Base-by-base conservation (phyloP, 2,329 filamentous ascomycete genomes). In the Massarina eburnea region DNA sequence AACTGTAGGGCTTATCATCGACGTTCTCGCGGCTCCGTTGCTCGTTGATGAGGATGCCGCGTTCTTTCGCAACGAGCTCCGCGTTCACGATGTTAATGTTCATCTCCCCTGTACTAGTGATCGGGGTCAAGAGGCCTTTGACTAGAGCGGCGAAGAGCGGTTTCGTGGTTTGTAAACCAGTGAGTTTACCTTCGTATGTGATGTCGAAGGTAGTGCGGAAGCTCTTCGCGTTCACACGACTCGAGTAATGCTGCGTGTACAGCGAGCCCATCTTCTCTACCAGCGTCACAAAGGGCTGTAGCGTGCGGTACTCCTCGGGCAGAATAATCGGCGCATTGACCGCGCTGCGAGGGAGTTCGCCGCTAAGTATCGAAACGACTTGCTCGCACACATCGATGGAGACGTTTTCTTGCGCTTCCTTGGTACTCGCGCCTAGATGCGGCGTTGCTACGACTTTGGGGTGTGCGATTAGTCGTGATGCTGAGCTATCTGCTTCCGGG, bases 81-180 rank as follows among this genome's bases (percentile, higher is more conserved):
- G 88, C 88, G 60, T 94, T 92, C 57, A 94, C 88, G 48, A 94
- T 90, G 71, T 91, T 92, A 58, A 91, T 84, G 59, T 87, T 85
- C 10, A 82, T 67, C 0, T 80, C 83, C 29, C 85, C 83, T 0
- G 78, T 75, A 45, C 84, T 82, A 45, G 81, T 86, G 54, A 92
- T 86, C 1, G 83, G 81, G 1, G 80, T 78, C 6, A 88, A 79
- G 0, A 94, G 77, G 0, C 89, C 89, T 65, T 91, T 91, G 54
- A 92, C 82, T 1, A 92, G 73, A 0, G 88, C 88, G 0, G 89
- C 88, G 53, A 89, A 89, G 2, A 94, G 77, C 0, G 89, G 89
- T 39, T 88, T 84, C 1, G 88, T 92, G 55, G 88, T 91, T 50
- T 80, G 80, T 50, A 91, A 80, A 14, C 73, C 76, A 0, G 88